phyloP scores from a whole-genome alignment of 176 grass and related monocot species.

The Cenchrus fungigraminus region DNA sequence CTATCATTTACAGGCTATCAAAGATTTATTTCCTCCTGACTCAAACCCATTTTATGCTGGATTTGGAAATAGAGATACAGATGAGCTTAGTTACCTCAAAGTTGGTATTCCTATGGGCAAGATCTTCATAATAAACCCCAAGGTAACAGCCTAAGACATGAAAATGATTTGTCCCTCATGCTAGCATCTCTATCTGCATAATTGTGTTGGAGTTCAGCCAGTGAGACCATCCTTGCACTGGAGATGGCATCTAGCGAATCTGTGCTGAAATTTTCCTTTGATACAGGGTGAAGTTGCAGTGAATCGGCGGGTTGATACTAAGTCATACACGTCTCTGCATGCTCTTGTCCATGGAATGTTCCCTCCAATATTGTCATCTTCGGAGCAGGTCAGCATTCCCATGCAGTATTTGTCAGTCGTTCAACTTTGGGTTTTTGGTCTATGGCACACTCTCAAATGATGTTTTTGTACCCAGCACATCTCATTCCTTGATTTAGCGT shows the following conservation, averaged over 20 bases:
- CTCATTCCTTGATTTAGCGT: no score
- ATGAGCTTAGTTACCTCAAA: slow-evolving; percentile 93
- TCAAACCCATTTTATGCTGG: slow-evolving; percentile 96
- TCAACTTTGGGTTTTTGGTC: neutral
- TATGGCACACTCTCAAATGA: no score
- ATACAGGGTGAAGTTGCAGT: slow-evolving; percentile 91
- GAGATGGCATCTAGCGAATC: slow-evolving; percentile 3
- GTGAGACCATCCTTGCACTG: neutral
- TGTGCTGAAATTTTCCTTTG: neutral
- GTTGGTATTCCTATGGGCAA: slow-evolving; percentile 95
- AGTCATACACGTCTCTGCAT: slow-evolving; percentile 87
- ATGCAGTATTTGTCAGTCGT: neutral
- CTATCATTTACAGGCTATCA: slow-evolving; percentile 69
- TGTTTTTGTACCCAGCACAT: no score
- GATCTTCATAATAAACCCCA: slow-evolving; percentile 98
- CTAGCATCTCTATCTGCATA: slow-evolving; percentile 16
- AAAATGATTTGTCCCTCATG: neutral
- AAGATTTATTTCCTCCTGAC: slow-evolving; percentile 84
- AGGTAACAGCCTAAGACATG: slow-evolving; percentile 43
- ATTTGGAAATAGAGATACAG: slow-evolving; percentile 95
- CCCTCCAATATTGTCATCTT: slow-evolving; percentile 67
- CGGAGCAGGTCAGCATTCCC: slow-evolving; percentile 60
- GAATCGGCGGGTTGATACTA: slow-evolving; percentile 83
- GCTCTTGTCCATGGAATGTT: slow-evolving; percentile 94
- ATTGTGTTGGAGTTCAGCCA: neutral